These are phyloP conservation scores for Ogataea henricii DNA, from an alignment of 805 yeast genomes.

Conservation along the genomic window DNA sequence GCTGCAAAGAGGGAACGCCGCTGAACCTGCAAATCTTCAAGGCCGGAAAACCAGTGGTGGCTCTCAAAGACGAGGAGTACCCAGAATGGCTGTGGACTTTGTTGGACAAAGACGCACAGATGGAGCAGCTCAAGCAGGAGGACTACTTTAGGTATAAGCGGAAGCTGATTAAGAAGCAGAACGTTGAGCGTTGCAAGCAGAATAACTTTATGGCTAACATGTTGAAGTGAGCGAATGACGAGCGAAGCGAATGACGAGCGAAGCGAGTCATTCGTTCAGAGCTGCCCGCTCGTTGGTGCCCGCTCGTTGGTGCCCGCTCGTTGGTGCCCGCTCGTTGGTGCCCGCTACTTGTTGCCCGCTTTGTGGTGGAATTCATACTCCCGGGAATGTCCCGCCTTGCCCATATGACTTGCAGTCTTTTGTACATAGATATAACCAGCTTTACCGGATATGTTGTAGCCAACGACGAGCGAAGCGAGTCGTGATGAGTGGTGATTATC, in stretches of 20 bases:
- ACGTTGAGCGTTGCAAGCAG: constrained; percentile 70
- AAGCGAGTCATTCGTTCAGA: too few species aligned
- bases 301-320: too few species aligned
- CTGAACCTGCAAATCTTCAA: constrained; percentile 74
- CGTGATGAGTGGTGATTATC: too few species aligned
- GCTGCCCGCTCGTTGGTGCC: too few species aligned
- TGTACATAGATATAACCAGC: too few species aligned
- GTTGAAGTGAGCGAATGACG: constrained; percentile 18
- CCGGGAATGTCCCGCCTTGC: too few species aligned
- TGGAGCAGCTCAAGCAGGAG: constrained; percentile 50
- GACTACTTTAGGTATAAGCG: constrained; percentile 69
- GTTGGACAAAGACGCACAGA: constrained; percentile 66
- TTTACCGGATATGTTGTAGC: too few species aligned
- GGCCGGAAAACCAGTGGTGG: constrained; percentile 84
- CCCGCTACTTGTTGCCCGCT: too few species aligned
- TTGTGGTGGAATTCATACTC: too few species aligned
- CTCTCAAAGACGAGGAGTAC: constrained; percentile 82
- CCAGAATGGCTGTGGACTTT: constrained; percentile 95
- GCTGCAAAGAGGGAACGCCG: constrained; percentile 71
- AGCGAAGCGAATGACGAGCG: not conserved
- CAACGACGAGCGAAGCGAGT: not conserved
- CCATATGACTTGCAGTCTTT: too few species aligned
- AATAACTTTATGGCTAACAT: constrained; percentile 74
- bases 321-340: too few species aligned
- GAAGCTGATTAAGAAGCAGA: constrained; percentile 66